Evolutionary conservation across 306 rosid species (phyloP), one percentile per base, ranked within the genome.

Genomic region (Astragalus membranaceus): DNA sequence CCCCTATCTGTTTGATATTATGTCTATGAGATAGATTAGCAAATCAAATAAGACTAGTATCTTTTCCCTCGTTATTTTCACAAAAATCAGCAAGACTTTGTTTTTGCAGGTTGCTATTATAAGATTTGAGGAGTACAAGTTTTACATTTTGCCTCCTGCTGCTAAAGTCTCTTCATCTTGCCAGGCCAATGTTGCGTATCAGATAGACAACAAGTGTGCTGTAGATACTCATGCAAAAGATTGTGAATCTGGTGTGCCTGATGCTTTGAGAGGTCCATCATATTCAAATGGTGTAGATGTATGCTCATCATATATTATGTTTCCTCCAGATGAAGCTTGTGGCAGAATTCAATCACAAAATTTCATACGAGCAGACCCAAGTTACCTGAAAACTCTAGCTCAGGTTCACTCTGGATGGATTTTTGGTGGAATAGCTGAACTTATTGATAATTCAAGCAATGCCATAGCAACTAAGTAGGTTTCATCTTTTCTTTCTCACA

Each of bases 401-500:
- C 89, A 82, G 16, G 76, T 5, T 77, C 89, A 85, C 77, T 85
- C 89, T 56, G 87, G 87, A 58, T 85, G 89, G 89, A 64, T 85
- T 59, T 85, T 85, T 74, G 87, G 89, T 49, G 89, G 74, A 80
- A 75, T 85, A 66, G 89, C 87, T 32, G 89, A 85, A 79, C 87
- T 85, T 74, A 82, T 82, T 74, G 89, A 85, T 53, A 85, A 85
- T 75, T 80, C 89, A 26, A 67, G 80, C 48, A 87, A 82, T 69
- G 87, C 89, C 35, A 77, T 80, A 78, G 85, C 87, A 50, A 67
- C 85, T 11, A 85, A 85, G 87, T 85, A 55, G 43, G 89, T 82
- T 74, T 72, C 63, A 56, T 73, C 37, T 61, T 74, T 76, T 16
- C 6, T 67, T 74, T 55, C 39, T 58, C 44, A 49, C 6, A 13